phyloP scores from a whole-genome alignment of 306 rosid genomes.

The Medicago arabica region DNA sequence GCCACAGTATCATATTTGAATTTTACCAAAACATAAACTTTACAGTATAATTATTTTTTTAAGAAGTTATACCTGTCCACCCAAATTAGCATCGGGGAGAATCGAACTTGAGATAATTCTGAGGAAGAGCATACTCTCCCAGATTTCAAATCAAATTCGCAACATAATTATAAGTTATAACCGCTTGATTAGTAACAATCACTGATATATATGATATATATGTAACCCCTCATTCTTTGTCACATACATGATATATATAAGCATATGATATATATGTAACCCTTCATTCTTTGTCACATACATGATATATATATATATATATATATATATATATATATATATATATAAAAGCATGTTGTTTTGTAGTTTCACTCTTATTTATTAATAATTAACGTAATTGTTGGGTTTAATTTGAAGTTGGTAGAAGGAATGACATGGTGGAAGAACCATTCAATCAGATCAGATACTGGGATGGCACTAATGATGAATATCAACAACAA shows the following conservation, averaged over 20 bases:
- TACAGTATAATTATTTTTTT: too few relatives aligned
- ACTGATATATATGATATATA: neutral
- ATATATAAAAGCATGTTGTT: neutral
- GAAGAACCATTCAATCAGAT: slow-evolving; percentile 27
- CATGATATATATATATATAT: too few relatives aligned
- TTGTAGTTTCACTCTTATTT: neutral
- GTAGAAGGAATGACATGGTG: slow-evolving; percentile 45
- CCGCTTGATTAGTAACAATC: too few relatives aligned
- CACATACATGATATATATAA: neutral
- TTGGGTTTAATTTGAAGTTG: slow-evolving; percentile 45
- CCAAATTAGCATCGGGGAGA: too few relatives aligned
- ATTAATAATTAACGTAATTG: neutral
- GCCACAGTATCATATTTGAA: too few relatives aligned
- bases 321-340: too few relatives aligned
- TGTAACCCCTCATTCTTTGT: neutral
- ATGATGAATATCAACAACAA: slow-evolving; percentile 11
- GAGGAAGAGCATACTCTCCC: too few relatives aligned
- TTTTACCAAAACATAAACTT: too few relatives aligned
- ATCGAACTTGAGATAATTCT: too few relatives aligned
- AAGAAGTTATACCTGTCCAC: too few relatives aligned
- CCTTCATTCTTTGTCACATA: neutral
- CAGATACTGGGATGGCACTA: slow-evolving; percentile 50
- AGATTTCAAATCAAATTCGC: neutral
- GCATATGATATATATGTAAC: neutral
- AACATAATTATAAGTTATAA: too few relatives aligned